Conservation (phyloP, 2,329 filamentous ascomycete genomes). For the Akanthomyces lecanii region DNA sequence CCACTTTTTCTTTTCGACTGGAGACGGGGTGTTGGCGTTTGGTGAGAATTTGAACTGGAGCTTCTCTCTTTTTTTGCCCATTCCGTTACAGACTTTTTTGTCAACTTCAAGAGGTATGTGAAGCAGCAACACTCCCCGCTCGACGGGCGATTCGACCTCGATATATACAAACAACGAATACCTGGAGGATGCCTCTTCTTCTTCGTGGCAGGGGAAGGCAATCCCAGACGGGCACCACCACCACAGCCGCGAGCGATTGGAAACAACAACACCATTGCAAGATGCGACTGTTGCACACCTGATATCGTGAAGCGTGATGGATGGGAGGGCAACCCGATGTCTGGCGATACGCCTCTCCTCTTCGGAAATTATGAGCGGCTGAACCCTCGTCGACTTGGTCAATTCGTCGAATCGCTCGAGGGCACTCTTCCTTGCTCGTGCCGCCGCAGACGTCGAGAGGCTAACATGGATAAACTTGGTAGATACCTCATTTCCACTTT, state of each 20-base stretch:
- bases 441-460: slow-evolving; percentile 50
- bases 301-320: neutral
- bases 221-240: slow-evolving; percentile 39
- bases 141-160: slow-evolving; percentile 29
- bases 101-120: slow-evolving; percentile 43
- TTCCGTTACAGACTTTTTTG: slow-evolving; percentile 15
- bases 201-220: slow-evolving; percentile 58
- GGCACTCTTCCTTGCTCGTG: slow-evolving; percentile 65
- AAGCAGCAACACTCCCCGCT: slow-evolving; percentile 21
- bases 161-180: slow-evolving; percentile 18
- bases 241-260: slow-evolving; percentile 13
- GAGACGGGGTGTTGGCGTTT: neutral
- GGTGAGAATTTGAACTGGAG: slow-evolving; percentile 1
- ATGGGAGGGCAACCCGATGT: slow-evolving; percentile 19
- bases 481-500: slow-evolving; percentile 62
- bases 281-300: slow-evolving; percentile 3
- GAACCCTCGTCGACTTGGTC: slow-evolving; percentile 56
- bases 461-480: slow-evolving; percentile 48
- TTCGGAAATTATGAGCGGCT: slow-evolving; percentile 59
- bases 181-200: slow-evolving; percentile 41
- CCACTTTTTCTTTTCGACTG: slow-evolving; percentile 20
- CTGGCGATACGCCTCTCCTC: slow-evolving; percentile 59
- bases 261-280: slow-evolving; percentile 4
- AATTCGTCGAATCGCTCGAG: slow-evolving; percentile 38
- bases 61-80: slow-evolving; percentile 13